Base-by-base conservation (phyloP, 1,284 basidiomycete species). In the Pholiota adiposa region DNA sequence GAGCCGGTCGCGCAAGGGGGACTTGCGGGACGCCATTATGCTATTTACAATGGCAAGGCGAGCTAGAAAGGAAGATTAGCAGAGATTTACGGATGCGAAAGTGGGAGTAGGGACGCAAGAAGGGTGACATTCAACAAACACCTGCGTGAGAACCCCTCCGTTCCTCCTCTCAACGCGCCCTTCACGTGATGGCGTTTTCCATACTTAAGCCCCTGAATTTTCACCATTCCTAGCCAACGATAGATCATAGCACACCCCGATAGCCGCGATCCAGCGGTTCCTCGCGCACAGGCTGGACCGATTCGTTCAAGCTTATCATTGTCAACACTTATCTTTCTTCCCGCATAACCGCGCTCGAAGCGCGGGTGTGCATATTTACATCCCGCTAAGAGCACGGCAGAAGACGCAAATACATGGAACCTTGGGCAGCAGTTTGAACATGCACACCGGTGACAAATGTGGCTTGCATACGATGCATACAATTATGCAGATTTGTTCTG, bases 1-100 rank as follows among this genome's bases (percentile, higher is more conserved):
- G n/a, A 83, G 77, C 57, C 84, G 81, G 66, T 89, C 88, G 60
- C 82, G 78, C 62, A 87, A 72, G 29, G 83, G 84, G 41, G 77
- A 73, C 63, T 77, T 79, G 54, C 65, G 72, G 54, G 67, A 70
- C 51, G 76, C 70, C 77, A 77, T 77, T 34, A 19, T 57, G 56
- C 29, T 34, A 18, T n/a, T 38, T 40, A 54, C 52, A 44, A 54
- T 25, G 54, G 46, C 27, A 33, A 3, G n/a, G 29, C 16, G 27
- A 33, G 7, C 31, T 40, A 19, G 54, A 55, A 64, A 64, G 56
- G 58, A 59, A 57, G 62, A 57, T 60, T 56, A 48, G 60, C 53
- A 55, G 52, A 60, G 55, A 63, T 57, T 53, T 61, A 59, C 48
- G 60, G 63, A 60, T 58, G 55, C 46, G 61, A 50, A 58, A 61